Evolutionary conservation across 305 asterid species (phyloP).

Genomic region (Fraxinus ornus): DNA sequence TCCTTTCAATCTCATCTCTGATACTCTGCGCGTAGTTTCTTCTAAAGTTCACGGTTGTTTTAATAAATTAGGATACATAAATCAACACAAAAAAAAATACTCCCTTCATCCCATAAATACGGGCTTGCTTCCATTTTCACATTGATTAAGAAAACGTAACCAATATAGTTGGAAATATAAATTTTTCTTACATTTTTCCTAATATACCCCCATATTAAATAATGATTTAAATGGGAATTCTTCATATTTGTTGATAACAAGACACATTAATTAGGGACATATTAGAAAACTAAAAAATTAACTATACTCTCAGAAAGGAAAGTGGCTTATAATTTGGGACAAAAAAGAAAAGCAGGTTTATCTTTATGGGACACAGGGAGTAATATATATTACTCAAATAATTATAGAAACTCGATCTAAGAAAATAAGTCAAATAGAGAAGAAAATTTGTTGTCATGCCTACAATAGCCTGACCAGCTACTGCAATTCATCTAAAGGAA

Average conservation of each 20-base stretch:
- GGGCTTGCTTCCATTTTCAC: neutral
- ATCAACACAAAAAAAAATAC: neutral
- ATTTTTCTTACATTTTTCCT: neutral
- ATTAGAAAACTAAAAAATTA: too few species aligned
- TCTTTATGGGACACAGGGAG: neutral
- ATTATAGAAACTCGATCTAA: neutral
- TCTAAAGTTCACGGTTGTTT: neutral
- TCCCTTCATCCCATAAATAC: neutral
- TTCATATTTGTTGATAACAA: too few species aligned
- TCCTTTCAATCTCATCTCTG: conserved; percentile 2
- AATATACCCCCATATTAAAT: neutral
- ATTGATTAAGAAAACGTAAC: too few species aligned
- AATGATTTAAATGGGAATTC: too few species aligned
- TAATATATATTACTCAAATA: neutral
- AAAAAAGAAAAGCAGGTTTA: too few species aligned
- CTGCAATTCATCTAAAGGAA: neutral
- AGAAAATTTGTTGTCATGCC: neutral
- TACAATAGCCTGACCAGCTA: neutral
- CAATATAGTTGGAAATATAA: neutral
- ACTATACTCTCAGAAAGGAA: neutral
- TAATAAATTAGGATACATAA: neutral
- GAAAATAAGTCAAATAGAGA: neutral
- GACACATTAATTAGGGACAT: too few species aligned
- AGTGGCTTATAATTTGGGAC: too few species aligned
- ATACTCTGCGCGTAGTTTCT: neutral